Base-by-base conservation (phyloP, 305 asterid species). In the Petunia hybrid region DNA sequence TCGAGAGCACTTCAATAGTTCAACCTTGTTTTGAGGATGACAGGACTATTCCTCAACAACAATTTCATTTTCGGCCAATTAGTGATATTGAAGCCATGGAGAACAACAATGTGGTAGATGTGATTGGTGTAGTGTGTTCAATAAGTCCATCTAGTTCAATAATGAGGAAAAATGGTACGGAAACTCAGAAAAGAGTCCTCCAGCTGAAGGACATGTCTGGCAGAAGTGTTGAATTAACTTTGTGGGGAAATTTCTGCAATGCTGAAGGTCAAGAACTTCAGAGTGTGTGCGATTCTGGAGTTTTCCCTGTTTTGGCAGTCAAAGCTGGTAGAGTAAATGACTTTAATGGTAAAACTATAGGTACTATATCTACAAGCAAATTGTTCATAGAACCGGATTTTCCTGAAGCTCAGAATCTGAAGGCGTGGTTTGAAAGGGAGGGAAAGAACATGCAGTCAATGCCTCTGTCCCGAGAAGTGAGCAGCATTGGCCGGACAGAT, bases 201-300 rank as follows among this genome's bases (percentile, higher is more conserved):
- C 97, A 94, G 74, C 85, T 96, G 84, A 96, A 91, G 89, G 99
- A 96, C 80, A 88, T 88, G 91, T 96, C 99, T 69, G 91, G 91
- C 46, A 83, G 76, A 77, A 86, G 91, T 55, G 85, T 86, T 42
- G 91, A 86, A 78, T 57, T 84, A 56, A 93, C 98, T 85, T 56
- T 96, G 85, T 96, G 99, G 99, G 99, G 95, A 74, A 92, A 87
- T 83, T 95, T 93, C 77, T 91, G 95, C 89, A 90, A 89, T 83
- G 89, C 87, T 36, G 99, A 95, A 88, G 91, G 99, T 16, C 93
- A 87, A 85, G 84, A 87, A 31, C 94, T 97, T 65, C 98, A 97
- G 81, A 87, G 74, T 69, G 83, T 89, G 88, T 97, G 97, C 69
- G 98, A 92, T 82, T 90, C 98, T 57, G 99, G 97, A 64, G 85